Base-by-base conservation (phyloP, 225 moss, liverwort and hornwort genomes). In the Bryoerythrophyllum caledonicum region DNA sequence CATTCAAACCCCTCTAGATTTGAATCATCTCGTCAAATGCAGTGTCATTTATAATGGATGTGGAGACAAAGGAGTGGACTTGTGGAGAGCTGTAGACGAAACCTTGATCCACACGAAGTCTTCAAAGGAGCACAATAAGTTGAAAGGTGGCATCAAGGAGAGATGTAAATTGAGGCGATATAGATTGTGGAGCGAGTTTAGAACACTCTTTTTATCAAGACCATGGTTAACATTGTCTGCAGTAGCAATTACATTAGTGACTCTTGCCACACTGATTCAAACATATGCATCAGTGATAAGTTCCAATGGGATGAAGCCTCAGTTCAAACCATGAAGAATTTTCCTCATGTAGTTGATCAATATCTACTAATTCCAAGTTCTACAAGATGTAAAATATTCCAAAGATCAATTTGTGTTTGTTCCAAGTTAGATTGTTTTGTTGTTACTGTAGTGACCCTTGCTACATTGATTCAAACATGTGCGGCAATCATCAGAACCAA, bases 21-120 rank as follows among this genome's bases (percentile, higher is more conserved):
- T 67, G 3, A 23, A 44, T 1, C 0, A 16, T 10, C 32, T 75
- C 0, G 23, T 0, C 0, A 0, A 58, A 0, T 11, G 32, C 0
- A n/a, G 17, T 32, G 34, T 75, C 10, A 4, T 66, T 10, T 0
- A 0, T 1, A 66, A 44, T 23, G 10, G 0, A 0, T 16, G 3
- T 11, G 28, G 9, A 65, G 3, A 8, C 13, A 57, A 0, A 30
- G 15, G 0, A 15, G 28, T 44, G 2, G 3, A 66, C 0, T 0
- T 9, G 27, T 43, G 15, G 21, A 16, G 1, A 2, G 1, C 15
- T 3, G 0, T 75, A 4, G 15, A 24, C 2, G 1, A 41, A 10
- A 4, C 8, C 1, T 0, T 25, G 7, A 0, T 0, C 0, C 0
- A 0, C 0, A 0, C 5, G 0, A 0, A 0, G 0, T 57, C 44